Evolutionary conservation across 2,329 filamentous ascomycete species (phyloP), one percentile per base, ranked within the genome.

Genomic region (Venturia nashicola): DNA sequence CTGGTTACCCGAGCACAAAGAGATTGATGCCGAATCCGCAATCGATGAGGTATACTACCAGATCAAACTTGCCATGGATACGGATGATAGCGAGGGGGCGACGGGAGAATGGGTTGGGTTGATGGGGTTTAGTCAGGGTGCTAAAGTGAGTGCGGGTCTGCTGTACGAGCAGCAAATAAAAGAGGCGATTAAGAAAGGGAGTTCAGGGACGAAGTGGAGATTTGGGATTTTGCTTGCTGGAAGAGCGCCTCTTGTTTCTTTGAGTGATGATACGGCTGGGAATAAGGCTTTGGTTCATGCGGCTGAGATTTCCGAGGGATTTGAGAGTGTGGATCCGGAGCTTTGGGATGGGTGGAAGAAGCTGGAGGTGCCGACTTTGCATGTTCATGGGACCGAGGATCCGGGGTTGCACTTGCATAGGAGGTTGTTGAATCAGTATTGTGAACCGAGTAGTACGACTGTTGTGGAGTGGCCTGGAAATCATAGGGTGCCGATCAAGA

Each of bases 381-480:
- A 90, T 74, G 84, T 89, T 0, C 86, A 89, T 74, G 87, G 87
- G 0, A 68, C 85, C 66, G 75, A 76, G 20, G 85, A 88, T 72
- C 77, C 80, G 0, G 85, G 84, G 0, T 69, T 91, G 32, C 75
- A 82, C 65, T 73, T 83, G 55, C 87, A 89, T 70, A 74, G 80
- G 63, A 76, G 79, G 70, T 69, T 87, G 68, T 70, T 84, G 61
- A 72, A 82, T 9, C 73, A 82, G 61, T 91, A 86, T 71, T 89
- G 85, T 70, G 78, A 83, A 61, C 70, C 76, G 11, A 79, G 77
- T 0, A 83, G 76, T 2, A 76, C 81, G 6, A 79, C 74, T 46
- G 66, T 91, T 57, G 72, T 92, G 1, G 86, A 91, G 72, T 92
- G 89, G 89, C 82, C 89, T 65, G 89, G 87, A 0, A 80, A 79